Evolutionary conservation across 1,284 basidiomycete genomes (phyloP).

Genomic region (Violaceomyces palustris): DNA sequence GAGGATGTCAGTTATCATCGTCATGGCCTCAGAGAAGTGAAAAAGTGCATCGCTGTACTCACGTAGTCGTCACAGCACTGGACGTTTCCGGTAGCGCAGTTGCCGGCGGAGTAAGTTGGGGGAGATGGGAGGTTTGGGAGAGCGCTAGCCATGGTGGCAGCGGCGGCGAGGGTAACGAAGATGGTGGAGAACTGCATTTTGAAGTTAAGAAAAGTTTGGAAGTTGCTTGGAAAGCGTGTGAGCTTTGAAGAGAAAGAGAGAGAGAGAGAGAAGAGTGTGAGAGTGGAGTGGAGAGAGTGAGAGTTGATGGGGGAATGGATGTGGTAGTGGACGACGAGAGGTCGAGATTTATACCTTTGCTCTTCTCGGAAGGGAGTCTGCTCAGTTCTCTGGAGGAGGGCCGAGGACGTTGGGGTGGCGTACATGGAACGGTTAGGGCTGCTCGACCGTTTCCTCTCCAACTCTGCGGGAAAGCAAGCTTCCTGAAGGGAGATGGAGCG

Average conservation of each 20-base stretch:
- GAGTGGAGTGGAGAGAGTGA: constrained; percentile 16
- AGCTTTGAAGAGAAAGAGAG: constrained; percentile 18
- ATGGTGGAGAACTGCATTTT: constrained; percentile 45
- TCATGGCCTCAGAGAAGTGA: background rate
- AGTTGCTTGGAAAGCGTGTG: constrained; percentile 1
- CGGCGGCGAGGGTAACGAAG: constrained; percentile 24
- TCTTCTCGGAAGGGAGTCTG: no score
- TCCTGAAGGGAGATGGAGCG: no score
- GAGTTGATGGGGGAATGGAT: no score
- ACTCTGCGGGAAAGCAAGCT: no score
- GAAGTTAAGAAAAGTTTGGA: constrained; percentile 4
- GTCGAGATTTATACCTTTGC: no score
- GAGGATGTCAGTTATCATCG: background rate
- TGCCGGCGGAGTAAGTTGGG: constrained; percentile 2
- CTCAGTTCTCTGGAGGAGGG: no score
- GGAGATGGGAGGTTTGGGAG: constrained; percentile 14
- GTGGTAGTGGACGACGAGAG: no score
- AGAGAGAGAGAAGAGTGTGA: constrained; percentile 17
- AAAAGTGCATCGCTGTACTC: constrained; percentile 5
- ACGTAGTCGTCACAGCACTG: constrained; percentile 33
- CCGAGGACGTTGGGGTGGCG: no score
- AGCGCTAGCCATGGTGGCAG: constrained; percentile 28
- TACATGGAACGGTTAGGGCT: no score
- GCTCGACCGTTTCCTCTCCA: no score
- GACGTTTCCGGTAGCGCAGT: constrained; percentile 23